Conservation (phyloP, 2,329 filamentous ascomycete species). For the Drechslerella dactyloides region DNA sequence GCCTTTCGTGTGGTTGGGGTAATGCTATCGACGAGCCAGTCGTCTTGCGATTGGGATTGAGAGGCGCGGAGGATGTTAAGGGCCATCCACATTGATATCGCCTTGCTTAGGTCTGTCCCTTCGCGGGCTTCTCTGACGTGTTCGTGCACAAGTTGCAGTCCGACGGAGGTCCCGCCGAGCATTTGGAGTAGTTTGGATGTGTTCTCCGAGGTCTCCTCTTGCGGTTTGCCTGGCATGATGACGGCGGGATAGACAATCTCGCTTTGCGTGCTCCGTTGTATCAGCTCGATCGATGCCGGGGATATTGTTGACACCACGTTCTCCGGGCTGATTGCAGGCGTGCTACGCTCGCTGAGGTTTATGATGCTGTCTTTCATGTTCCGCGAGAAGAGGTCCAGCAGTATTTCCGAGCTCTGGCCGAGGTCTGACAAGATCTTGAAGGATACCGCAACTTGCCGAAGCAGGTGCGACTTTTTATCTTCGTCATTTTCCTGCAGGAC, state of each 20-base stretch:
- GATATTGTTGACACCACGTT: constrained; percentile 32
- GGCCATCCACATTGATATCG: constrained; percentile 55
- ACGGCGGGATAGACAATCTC: constrained; percentile 19
- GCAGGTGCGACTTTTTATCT: constrained; percentile 71
- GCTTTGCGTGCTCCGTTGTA: constrained; percentile 16
- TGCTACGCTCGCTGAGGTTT: constrained; percentile 57
- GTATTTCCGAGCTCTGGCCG: constrained; percentile 68
- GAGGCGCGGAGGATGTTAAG: constrained; percentile 55
- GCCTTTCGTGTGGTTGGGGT: constrained; percentile 48
- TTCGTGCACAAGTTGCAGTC: constrained; percentile 52
- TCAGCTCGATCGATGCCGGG: constrained; percentile 45
- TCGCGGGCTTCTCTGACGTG: constrained; percentile 52
- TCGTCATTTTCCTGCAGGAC: constrained; percentile 86
- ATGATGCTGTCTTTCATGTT: constrained; percentile 77
- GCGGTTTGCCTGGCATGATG: constrained; percentile 69
- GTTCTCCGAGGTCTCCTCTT: constrained; percentile 67
- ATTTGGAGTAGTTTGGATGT: constrained; percentile 67
- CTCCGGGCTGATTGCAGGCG: constrained; percentile 17
- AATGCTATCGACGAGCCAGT: constrained; percentile 61
- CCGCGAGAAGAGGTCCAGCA: constrained; percentile 71
- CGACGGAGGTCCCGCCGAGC: constrained; percentile 66
- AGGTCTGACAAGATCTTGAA: constrained; percentile 70
- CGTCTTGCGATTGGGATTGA: constrained; percentile 57
- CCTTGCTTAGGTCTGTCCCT: constrained; percentile 48
- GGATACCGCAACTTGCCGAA: constrained; percentile 77